Base-by-base conservation (phyloP, 179 eudicot genomes). In the Beta corolliflora region DNA sequence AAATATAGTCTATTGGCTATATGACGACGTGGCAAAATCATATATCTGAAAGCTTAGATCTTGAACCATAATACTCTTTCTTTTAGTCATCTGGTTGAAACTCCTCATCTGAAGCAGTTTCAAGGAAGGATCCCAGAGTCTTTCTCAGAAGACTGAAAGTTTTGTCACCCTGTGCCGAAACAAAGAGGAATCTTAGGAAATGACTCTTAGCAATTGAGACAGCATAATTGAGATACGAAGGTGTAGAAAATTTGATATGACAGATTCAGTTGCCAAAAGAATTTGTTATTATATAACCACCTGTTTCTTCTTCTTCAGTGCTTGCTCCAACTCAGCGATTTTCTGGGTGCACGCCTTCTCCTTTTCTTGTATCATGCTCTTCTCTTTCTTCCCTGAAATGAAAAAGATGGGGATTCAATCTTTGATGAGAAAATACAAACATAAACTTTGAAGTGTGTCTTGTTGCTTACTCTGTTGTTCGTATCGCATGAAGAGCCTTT, bases 301-400 rank as follows among this genome's bases (percentile, higher is more conserved):
- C 92, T 89, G 90, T 86, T 96, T 92, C 90, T 92, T 95, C 91
- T 92, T 96, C 88, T 91, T 94, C 88, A 96, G 82, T 48, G 98
- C 92, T 59, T 88, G 90, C 81, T 92, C 98, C 82, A 94, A 77
- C 29, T 89, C 89, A 71, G 96, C 88, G 59, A 95, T 91, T 84
- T 88, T 94, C 25, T 85, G 89, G 9, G 90, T 68, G 45, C 88
- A 90, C 45, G 83, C 87, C 85, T 92, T 93, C 88, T 95, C 98
- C 23, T 86, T 88, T 87, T 95, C 98, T 80, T 89, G 86, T 54
- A 95, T 73, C 91, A 88, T 56, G 81, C 64, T 85, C 90, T 87
- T 93, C 78, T 95, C 98, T 86, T 92, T 95, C 95, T 95, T 93
- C 85, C 97, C 98, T 95, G 92, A 77, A 70, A 80, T 29, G 55